Base-by-base conservation (phyloP, 73 alveolate genomes). In the Stentor roeselii region DNA sequence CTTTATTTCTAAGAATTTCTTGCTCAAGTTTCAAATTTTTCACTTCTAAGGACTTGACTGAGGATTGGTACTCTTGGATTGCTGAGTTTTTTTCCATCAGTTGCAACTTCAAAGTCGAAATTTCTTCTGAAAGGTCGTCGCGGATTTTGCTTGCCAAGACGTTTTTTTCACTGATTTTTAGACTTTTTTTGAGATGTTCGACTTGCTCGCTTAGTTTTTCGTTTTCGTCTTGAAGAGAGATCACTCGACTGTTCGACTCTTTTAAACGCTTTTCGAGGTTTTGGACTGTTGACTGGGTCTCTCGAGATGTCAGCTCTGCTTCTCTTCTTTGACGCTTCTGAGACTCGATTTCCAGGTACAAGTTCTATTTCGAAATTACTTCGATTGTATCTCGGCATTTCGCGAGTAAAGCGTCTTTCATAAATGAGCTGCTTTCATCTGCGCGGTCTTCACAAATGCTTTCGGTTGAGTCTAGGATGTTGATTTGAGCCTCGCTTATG, bases 311-410 rank as follows among this genome's bases (percentile, higher is more conserved):
- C 2, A 67, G 41, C 80, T 67, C 80, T 30, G 80, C 80, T 67
- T 67, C 80, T 67, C 80, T n/a, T 67, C 80, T 67, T 67, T 67
- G 80, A 1, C 80, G 80, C 2, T 67, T 67, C 34, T 67, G 80
- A 0, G 34, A 32, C 41, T 67, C 80, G 80, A 67, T 67, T 67
- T 67, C 80, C 14, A 11, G 42, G 34, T 67, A 67, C 21, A 67
- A 40, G 34, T 67, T 67, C 67, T 50, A 21, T 11, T 50, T 50
- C 6, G 67, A 11, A 11, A 11, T 11, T 50, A 50, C 67, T 34
- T 67, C 80, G 1, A 67, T 32, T 1, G 80, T 67, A 21, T 67
- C 80, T 67, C 80, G n/a, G 41, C 80, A 67, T 67, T 67, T 67
- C 37, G 37, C 80, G 15, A 67, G 34, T 40, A 67, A 34, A n/a